These are phyloP conservation scores for Colletotrichum cuscutae DNA, from an alignment of 2,329 filamentous ascomycete species.

Conservation along the genomic window DNA sequence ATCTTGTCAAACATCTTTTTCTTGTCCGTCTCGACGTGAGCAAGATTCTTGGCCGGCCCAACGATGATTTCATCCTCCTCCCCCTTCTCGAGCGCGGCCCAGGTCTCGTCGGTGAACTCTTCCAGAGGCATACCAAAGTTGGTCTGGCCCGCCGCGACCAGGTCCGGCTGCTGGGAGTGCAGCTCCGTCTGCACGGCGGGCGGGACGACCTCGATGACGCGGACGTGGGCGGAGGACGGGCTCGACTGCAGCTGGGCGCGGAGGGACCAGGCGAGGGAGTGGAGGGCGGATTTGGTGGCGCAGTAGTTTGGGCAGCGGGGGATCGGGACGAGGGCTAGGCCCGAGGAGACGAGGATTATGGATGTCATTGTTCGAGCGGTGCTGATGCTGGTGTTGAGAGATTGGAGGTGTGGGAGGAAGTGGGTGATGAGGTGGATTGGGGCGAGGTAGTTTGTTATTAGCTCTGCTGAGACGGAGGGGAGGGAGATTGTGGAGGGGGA, in stretches of 20 bases:
- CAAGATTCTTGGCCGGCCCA: conserved; percentile 29
- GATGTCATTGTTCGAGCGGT: conserved; percentile 26
- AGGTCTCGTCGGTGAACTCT: conserved; percentile 58
- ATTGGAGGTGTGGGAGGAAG: conserved; percentile 56
- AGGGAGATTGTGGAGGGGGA: conserved; percentile 50
- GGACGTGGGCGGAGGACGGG: conserved; percentile 45
- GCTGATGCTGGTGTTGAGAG: conserved; percentile 29
- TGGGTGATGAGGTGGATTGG: conserved; percentile 55
- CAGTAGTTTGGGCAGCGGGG: conserved; percentile 61
- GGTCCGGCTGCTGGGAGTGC: conserved; percentile 52
- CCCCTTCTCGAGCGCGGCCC: conserved; percentile 51
- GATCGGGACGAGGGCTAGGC: conserved; percentile 58
- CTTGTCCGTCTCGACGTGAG: conserved; percentile 21
- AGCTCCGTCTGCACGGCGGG: conserved; percentile 60
- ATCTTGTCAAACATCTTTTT: conserved; percentile 19
- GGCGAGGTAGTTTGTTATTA: conserved; percentile 60
- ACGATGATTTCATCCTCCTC: conserved; percentile 47
- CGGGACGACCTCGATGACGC: conserved; percentile 60
- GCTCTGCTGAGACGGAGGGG: conserved; percentile 49
- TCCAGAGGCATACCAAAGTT: conserved; percentile 49
- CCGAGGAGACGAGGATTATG: conserved; percentile 51
- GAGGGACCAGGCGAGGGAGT: conserved; percentile 56
- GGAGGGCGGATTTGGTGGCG: conserved; percentile 63
- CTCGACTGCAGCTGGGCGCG: conserved; percentile 52
- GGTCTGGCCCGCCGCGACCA: conserved; percentile 44